A percentile compares a stretch with the other conserved stretches of the same genome.
These are phyloP conservation scores for Ascochyta koolunga DNA, from an alignment of 2,329 filamentous ascomycete species.

Conservation along the genomic window DNA sequence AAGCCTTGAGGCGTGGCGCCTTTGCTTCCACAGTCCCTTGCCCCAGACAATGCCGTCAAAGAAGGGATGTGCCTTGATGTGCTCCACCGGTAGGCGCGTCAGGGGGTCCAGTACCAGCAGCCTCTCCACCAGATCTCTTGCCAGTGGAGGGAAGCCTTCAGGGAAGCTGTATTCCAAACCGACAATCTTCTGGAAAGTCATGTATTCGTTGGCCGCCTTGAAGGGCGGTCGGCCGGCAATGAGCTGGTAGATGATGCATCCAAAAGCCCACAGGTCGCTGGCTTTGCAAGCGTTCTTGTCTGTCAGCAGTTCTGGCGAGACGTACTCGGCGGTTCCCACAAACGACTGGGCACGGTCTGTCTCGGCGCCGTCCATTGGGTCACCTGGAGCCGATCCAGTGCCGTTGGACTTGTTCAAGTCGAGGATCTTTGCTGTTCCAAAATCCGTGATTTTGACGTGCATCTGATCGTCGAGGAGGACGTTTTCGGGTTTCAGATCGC, in stretches of 20 bases:
- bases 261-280: slow-evolving; percentile 97
- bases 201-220: slow-evolving; percentile 93
- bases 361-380: slow-evolving; percentile 63
- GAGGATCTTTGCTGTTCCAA: slow-evolving; percentile 95
- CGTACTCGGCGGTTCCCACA: slow-evolving; percentile 96
- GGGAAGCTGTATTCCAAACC: slow-evolving; percentile 94
- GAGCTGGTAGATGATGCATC: slow-evolving; percentile 96
- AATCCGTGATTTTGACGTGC: slow-evolving; percentile 99
- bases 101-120: slow-evolving; percentile 87
- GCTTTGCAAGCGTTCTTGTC: slow-evolving; percentile 98
- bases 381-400: slow-evolving; percentile 48
- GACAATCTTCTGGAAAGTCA: slow-evolving; percentile 98
- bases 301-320: slow-evolving; percentile 94
- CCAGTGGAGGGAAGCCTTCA: slow-evolving; percentile 80
- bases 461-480: slow-evolving; percentile 93
- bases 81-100: slow-evolving; percentile 84
- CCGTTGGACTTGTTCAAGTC: slow-evolving; percentile 58
- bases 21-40: slow-evolving; percentile 86
- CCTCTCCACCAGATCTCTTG: slow-evolving; percentile 87
- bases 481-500: slow-evolving; percentile 96
- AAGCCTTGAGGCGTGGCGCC: slow-evolving; percentile 83
- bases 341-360: slow-evolving; percentile 87
- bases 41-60: slow-evolving; percentile 89
- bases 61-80: slow-evolving; percentile 96
- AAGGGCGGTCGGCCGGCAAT: slow-evolving; percentile 95